These are phyloP conservation scores for Coniosporium tulheliwenetii DNA, from an alignment of 2,329 filamentous ascomycete genomes.

Conservation along the genomic window DNA sequence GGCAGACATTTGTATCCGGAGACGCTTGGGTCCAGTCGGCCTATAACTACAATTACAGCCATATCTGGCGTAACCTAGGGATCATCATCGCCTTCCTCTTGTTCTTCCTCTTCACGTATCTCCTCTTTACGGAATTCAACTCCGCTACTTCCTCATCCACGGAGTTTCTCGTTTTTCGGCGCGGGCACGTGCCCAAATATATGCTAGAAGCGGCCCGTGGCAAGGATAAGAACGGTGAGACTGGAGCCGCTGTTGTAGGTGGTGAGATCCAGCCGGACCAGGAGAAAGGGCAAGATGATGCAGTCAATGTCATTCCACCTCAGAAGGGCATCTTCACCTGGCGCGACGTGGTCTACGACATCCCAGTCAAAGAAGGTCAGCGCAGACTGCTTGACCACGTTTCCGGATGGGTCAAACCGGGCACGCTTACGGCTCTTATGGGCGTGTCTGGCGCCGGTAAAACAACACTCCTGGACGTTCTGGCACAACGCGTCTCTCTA, in stretches of 20 bases:
- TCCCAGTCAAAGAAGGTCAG: slow-evolving; percentile 33
- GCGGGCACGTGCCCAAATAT: slow-evolving; percentile 25
- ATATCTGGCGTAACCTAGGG: slow-evolving; percentile 44
- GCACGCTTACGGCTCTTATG: slow-evolving; percentile 31
- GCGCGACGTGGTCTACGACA: slow-evolving; percentile 40
- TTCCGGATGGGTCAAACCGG: slow-evolving; percentile 39
- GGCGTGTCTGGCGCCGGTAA: slow-evolving; percentile 47
- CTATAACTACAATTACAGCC: slow-evolving; percentile 22
- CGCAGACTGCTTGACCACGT: slow-evolving; percentile 39
- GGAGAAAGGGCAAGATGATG: slow-evolving; percentile 11
- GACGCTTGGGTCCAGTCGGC: slow-evolving; percentile 17
- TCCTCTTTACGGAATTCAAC: slow-evolving; percentile 49
- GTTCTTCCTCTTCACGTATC: slow-evolving; percentile 48
- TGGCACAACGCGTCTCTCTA: slow-evolving; percentile 42
- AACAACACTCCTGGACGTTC: slow-evolving; percentile 41
- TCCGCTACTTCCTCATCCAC: slow-evolving; percentile 46
- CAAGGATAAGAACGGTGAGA: slow-evolving; percentile 19
- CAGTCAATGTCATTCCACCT: slow-evolving; percentile 22
- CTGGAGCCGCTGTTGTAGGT: slow-evolving; percentile 12
- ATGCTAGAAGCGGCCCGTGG: slow-evolving; percentile 15
- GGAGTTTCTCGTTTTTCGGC: slow-evolving; percentile 50
- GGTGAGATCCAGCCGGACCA: slow-evolving; percentile 7
- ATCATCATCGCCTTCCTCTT: slow-evolving; percentile 50
- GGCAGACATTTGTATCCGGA: slow-evolving; percentile 20
- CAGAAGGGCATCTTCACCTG: slow-evolving; percentile 32